phyloP scores from a whole-genome alignment of 2,329 filamentous ascomycete species.

The Diaporthe sp. region DNA sequence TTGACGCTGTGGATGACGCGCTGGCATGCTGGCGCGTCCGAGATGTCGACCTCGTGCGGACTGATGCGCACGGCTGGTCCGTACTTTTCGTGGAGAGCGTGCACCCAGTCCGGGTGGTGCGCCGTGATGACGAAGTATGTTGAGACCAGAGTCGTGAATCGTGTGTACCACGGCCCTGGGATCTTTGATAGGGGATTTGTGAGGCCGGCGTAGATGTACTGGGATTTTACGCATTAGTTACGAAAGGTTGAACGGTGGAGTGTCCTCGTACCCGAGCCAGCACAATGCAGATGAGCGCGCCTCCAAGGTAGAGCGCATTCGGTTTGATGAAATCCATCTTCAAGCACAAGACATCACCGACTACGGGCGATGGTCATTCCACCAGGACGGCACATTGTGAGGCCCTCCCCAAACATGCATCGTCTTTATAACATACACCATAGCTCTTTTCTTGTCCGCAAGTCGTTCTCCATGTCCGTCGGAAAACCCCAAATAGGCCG shows the following conservation, averaged over 20 bases:
- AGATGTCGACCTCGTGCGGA: conserved; percentile 41
- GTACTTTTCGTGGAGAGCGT: conserved; percentile 40
- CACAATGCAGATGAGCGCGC: neutral
- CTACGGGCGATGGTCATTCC: neutral
- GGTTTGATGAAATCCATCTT: conserved; percentile 14
- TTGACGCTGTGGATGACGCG: conserved; percentile 45
- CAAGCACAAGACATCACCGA: neutral
- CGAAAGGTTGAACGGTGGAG: neutral
- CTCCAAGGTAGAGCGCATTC: conserved; percentile 2
- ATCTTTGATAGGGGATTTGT: conserved; percentile 37
- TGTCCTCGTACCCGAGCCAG: neutral
- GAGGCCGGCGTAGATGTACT: conserved; percentile 30
- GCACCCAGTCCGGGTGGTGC: conserved; percentile 38
- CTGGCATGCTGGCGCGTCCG: conserved; percentile 38
- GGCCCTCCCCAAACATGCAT: neutral
- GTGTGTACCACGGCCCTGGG: conserved; percentile 42
- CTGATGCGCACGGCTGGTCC: conserved; percentile 42
- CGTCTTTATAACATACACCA: neutral
- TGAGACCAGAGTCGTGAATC: conserved; percentile 37
- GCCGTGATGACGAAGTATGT: conserved; percentile 36
- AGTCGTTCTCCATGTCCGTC: neutral
- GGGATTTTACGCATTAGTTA: neutral
- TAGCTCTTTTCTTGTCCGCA: neutral
- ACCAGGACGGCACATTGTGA: neutral
- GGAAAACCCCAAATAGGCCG: conserved; percentile 18